These are phyloP conservation scores for Metschnikowia kofuensis DNA, from an alignment of 805 yeast genomes.

Conservation along the genomic window DNA sequence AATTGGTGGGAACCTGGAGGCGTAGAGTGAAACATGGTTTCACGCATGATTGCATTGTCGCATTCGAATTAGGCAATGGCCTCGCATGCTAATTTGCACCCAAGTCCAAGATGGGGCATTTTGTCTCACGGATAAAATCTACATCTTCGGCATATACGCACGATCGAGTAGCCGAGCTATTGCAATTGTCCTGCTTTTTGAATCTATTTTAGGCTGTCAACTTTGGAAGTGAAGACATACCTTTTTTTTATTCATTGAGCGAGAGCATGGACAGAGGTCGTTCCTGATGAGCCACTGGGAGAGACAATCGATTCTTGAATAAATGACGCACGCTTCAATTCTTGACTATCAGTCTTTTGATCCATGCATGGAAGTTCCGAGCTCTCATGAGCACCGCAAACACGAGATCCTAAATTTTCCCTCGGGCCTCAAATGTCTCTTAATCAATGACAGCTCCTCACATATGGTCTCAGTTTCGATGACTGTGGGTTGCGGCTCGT, in stretches of 20 bases:
- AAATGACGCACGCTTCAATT: constrained; percentile 1
- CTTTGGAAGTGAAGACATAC: no score
- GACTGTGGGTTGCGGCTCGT: constrained; percentile 78
- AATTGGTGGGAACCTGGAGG: no score
- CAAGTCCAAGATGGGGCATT: constrained; percentile 5
- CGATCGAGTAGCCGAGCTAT: no score
- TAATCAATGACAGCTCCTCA: constrained; percentile 74
- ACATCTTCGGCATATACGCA: background rate
- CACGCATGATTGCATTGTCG: constrained; percentile 6
- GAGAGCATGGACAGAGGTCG: no score
- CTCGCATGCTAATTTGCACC: constrained; percentile 5
- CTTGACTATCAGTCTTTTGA: constrained; percentile 3
- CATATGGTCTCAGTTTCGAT: constrained; percentile 67
- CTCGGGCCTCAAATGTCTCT: constrained; percentile 65
- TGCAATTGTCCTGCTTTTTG: no score
- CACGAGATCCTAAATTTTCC: constrained; percentile 50
- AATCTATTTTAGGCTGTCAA: no score
- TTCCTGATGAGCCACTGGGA: no score
- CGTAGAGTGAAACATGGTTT: background rate
- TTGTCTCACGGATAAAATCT: background rate
- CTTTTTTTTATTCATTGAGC: no score
- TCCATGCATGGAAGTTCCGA: constrained; percentile 25
- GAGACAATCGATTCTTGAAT: no score
- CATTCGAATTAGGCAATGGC: constrained; percentile 6
- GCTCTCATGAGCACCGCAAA: constrained; percentile 33